Evolutionary conservation across 2,329 filamentous ascomycete genomes (phyloP), one percentile per base, ranked within the genome.

Genomic region (Penicillium thymicola): DNA sequence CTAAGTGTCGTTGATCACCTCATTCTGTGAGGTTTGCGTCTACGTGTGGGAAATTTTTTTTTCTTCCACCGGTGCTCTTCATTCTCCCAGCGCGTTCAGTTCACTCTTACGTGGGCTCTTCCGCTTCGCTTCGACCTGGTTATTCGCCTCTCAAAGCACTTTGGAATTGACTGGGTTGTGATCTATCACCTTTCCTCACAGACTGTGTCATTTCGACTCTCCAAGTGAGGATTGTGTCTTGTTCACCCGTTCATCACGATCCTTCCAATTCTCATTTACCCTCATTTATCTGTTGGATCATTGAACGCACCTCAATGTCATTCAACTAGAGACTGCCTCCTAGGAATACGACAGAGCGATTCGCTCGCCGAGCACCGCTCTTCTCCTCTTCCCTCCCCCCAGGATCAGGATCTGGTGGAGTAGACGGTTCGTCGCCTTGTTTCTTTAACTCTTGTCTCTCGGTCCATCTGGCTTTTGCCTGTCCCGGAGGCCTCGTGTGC

Each of bases 1-100:
- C 76, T 79, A 79, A 79, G 77, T 76, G 72, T 79, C 76, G 77
- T 79, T 77, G 70, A 65, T 64, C 57, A 65, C 48, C 59, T 66
- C 58, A 64, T 71, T 61, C 57, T 55, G 58, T 64, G 60, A 61
- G 58, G 55, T 62, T 66, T 60, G 63, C 60, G 62, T 67, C 54
- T 59, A 64, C 61, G 67, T 66, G 69, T 63, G 62, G 48, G 41
- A 52, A 64, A 65, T 51, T 56, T 47, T 55, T 55, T 48, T 57
- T 46, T 46, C 55, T 61, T 61, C 47, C 51, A 43, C 46, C 36
- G 47, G 47, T 50, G 47, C 36, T 52, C 42, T 57, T 54, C 41
- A 40, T 49, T 41, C 51, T 49, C 47, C 53, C 37, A 51, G 45
- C 52, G 45, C 38, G 37, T 49, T 54, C 44, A 28, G 51, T 49